These are phyloP conservation scores for Colletotrichum lentis DNA, from an alignment of 2,329 filamentous ascomycete genomes.

Conservation along the genomic window DNA sequence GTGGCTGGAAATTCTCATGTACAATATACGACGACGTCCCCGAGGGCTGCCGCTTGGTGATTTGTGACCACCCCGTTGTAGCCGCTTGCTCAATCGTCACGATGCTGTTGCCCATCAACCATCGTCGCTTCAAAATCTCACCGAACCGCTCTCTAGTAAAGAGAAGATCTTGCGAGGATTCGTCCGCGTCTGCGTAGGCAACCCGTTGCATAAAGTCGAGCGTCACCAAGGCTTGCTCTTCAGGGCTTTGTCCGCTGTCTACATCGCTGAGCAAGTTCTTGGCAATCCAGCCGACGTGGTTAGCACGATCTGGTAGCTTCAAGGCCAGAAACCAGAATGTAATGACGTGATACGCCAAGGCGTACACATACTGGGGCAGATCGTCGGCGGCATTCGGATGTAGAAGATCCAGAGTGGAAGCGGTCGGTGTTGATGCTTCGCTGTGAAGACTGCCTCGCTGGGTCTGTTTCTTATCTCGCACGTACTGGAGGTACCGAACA, in stretches of 20 bases:
- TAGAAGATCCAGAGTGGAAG: constrained; percentile 25
- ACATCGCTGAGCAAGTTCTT: constrained; percentile 84
- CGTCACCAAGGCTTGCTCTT: constrained; percentile 93
- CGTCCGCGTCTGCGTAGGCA: constrained; percentile 84
- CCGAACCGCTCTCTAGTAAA: constrained; percentile 73
- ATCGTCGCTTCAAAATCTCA: constrained; percentile 71
- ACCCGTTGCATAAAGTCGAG: constrained; percentile 94
- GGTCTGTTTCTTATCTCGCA: constrained; percentile 70
- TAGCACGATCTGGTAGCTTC: constrained; percentile 82
- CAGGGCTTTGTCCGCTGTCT: constrained; percentile 76
- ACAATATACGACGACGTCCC: constrained; percentile 68
- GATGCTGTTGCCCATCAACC: constrained; percentile 78
- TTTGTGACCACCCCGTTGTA: constrained; percentile 71
- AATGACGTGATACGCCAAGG: constrained; percentile 92
- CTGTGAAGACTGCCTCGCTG: constrained; percentile 56
- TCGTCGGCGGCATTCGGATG: constrained; percentile 64
- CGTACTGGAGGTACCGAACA: constrained; percentile 90
- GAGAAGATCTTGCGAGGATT: constrained; percentile 72
- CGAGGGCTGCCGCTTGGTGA: constrained; percentile 77
- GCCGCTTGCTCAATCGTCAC: constrained; percentile 77
- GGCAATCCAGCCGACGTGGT: constrained; percentile 88
- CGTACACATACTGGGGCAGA: constrained; percentile 91
- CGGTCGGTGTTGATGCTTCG: constrained; percentile 47
- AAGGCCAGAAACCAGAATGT: constrained; percentile 96
- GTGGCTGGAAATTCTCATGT: constrained; percentile 66